phyloP scores from a whole-genome alignment of 164 flowering plant genomes.

The Piper betle region DNA sequence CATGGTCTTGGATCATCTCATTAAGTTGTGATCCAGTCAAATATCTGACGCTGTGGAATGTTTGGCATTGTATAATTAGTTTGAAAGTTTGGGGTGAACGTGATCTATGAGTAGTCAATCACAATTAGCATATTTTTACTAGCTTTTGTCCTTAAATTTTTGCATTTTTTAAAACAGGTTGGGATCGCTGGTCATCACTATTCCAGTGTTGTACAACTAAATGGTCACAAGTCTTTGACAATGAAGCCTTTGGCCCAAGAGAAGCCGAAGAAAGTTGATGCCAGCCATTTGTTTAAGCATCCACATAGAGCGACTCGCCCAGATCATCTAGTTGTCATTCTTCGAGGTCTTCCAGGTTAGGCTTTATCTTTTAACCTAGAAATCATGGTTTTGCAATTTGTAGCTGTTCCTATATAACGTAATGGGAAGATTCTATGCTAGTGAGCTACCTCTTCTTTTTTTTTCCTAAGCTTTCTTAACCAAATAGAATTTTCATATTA shows the following conservation, averaged over 20 bases:
- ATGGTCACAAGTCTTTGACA: conserved; percentile 22
- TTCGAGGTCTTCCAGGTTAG: conserved; percentile 95
- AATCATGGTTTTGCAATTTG: no score
- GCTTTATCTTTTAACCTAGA: background rate
- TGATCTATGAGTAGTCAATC: background rate
- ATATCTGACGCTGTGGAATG: no score
- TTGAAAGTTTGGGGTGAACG: background rate
- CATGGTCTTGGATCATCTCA: no score
- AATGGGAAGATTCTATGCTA: no score
- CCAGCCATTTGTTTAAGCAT: conserved; percentile 49
- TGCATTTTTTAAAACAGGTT: conserved; percentile 15
- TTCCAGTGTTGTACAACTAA: conserved; percentile 15
- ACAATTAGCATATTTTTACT: no score
- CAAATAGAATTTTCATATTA: no score
- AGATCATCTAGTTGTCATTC: conserved; percentile 79
- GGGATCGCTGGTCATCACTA: conserved; percentile 12
- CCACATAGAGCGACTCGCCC: conserved; percentile 77
- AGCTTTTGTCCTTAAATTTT: no score
- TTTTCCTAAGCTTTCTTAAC: no score
- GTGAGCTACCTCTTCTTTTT: no score
- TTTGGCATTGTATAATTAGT: background rate
- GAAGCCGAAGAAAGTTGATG: conserved; percentile 56
- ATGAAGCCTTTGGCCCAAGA: conserved; percentile 24
- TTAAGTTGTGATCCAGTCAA: no score
- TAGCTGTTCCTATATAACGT: no score